phyloP scores from a whole-genome alignment of 345 rosid genomes.

The Microcos paniculata region DNA sequence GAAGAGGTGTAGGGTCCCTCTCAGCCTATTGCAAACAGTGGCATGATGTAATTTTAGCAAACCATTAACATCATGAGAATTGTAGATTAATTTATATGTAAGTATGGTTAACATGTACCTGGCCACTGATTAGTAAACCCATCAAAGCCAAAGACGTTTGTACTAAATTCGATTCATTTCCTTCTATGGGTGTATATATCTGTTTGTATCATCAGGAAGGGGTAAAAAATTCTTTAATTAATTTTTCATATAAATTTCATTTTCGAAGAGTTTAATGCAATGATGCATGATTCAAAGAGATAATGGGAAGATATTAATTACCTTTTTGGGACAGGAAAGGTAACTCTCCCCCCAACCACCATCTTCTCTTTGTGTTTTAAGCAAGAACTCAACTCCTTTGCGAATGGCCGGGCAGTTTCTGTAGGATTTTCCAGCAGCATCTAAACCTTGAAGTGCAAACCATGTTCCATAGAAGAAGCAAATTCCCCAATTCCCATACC shows the following conservation, averaged over 20 bases:
- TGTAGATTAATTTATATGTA: no score
- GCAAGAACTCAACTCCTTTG: conserved; percentile 18
- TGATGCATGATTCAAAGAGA: no score
- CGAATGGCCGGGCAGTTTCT: conserved; percentile 11
- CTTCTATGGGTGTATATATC: conserved; percentile 48
- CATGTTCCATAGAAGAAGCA: conserved; percentile 25
- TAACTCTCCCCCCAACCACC: conserved; percentile 34
- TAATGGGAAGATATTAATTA: neutral
- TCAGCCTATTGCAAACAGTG: conserved; percentile 27
- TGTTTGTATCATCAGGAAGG: neutral
- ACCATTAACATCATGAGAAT: no score
- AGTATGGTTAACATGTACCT: neutral
- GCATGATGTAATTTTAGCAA: no score
- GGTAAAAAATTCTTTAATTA: neutral
- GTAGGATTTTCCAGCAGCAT: conserved; percentile 23
- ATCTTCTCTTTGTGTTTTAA: conserved; percentile 11
- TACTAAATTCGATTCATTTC: conserved; percentile 47
- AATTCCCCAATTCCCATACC: conserved; percentile 31
- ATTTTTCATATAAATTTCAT: neutral
- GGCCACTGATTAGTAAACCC: neutral
- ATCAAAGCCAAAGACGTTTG: conserved; percentile 57
- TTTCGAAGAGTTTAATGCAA: neutral
- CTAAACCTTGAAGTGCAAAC: conserved; percentile 25
- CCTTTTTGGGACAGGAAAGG: conserved; percentile 20
- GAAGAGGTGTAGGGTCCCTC: conserved; percentile 63